Evolutionary conservation across 805 yeast species (phyloP), one percentile per base, ranked within the genome.

Genomic region (Kuraishia molischiana): DNA sequence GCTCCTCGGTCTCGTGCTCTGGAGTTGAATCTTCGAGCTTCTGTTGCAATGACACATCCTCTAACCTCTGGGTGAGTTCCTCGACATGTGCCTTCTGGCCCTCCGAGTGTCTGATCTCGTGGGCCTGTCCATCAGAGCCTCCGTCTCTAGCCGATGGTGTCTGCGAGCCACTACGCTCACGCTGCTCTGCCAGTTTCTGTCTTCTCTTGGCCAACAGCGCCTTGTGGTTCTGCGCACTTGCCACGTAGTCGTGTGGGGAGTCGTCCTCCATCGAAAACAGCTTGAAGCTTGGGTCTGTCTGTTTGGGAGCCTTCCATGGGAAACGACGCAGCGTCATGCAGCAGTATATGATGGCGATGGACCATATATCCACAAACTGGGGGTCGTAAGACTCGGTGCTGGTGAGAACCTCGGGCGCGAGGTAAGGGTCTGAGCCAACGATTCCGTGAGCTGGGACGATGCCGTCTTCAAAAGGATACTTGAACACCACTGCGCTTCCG

Each of bases 251-350:
- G 56, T 83, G 92, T 50, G 81, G 80, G 37, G 69, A 67, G 50
- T 84, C 92, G 60, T 84, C 92, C 4, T 64, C 67, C 68, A 72
- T 56, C 35, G 77, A 72, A 51, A 72, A 84, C 24, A 83, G 60
- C 46, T 69, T 72, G 56, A 76, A 84, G 48, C 86, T 79, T 44
- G 79, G 78, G 56, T 84, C 95, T 24, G 74, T 57, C 14, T 62
- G 64, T 46, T 72, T 74, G 10, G 95, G 94, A 2, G 79, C 83
- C 54, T 83, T 84, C 95, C 95, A 84, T 2, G 95, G 95, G 53
- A 84, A 84, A 52, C 89, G 70, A 58, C 83, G 79, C 42, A 84
- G 63, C 46, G 85, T 80, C 90, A 84, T 83, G 60, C 94, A 84
- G 58, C 95, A 84, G 52, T 79, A 84, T 20, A 84, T 84, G 26